Conservation (phyloP, 2,329 filamentous ascomycete genomes). For the Epichloe gansuensis region DNA sequence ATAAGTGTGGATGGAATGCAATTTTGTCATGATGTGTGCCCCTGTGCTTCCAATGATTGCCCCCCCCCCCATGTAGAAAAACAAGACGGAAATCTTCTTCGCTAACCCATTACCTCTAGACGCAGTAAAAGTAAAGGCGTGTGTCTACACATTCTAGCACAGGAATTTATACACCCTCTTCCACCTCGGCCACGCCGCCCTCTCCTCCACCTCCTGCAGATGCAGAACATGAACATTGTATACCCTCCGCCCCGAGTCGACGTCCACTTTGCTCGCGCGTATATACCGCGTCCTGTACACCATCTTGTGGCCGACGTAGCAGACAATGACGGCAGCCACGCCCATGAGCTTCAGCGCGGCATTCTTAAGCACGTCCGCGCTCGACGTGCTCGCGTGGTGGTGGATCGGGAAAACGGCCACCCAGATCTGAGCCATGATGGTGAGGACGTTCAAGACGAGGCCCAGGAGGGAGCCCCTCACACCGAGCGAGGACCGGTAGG, state of each 20-base stretch:
- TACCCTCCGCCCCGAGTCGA: slow-evolving; percentile 1
- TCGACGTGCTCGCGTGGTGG: background rate
- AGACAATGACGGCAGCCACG: background rate
- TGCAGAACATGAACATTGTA: slow-evolving; percentile 2
- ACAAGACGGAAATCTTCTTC: background rate
- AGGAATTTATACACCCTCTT: slow-evolving; percentile 3
- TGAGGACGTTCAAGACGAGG: background rate
- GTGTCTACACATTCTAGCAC: background rate
- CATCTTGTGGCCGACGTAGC: background rate
- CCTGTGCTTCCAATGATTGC: too few relatives aligned
- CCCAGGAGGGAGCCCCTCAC: slow-evolving; percentile 1
- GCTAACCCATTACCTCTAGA: background rate
- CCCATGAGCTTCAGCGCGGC: background rate
- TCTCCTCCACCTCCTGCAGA: background rate
- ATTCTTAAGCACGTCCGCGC: background rate
- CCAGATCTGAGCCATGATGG: slow-evolving; percentile 1
- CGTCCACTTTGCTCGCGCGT: background rate
- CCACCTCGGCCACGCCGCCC: slow-evolving; percentile 2
- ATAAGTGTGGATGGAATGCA: too few relatives aligned
- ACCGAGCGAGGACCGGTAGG: slow-evolving; percentile 1
- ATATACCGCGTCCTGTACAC: slow-evolving; percentile 2
- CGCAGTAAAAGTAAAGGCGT: too few relatives aligned
- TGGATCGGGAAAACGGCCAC: background rate
- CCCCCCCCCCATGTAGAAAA: too few relatives aligned
- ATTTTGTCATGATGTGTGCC: too few relatives aligned